Conservation (phyloP, 163 green algal species). For the Scenedesmus sp. region DNA sequence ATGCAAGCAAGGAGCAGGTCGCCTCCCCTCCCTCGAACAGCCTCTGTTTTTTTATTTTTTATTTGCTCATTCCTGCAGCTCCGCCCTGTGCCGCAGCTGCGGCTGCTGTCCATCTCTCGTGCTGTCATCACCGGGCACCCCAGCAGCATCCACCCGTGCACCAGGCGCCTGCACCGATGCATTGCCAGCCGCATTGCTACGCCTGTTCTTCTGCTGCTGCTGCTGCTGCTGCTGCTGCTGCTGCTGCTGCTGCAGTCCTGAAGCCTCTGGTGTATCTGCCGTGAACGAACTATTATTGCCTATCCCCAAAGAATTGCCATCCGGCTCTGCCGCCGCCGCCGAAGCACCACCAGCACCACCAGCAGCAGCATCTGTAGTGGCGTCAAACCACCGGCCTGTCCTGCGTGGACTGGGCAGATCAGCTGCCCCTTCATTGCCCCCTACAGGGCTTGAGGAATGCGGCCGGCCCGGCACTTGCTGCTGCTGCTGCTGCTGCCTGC, state of each 20-base stretch:
- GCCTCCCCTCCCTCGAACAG: no score
- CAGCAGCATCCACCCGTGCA: background rate
- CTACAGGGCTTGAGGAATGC: background rate
- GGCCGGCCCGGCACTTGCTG: background rate
- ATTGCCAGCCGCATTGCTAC: background rate
- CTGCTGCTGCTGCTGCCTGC: background rate
- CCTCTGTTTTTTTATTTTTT: no score
- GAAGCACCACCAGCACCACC: background rate
- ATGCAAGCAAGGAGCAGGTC: no score
- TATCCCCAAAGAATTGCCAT: background rate
- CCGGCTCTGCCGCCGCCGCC: no score
- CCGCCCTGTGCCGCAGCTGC: background rate
- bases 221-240: background rate
- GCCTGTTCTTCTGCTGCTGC: background rate
- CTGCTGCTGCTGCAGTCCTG: background rate
- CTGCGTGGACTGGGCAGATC: background rate
- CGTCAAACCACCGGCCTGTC: background rate
- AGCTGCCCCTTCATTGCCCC: background rate
- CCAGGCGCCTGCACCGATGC: no score
- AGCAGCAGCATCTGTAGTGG: background rate
- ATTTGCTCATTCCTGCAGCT: background rate
- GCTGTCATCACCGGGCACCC: background rate
- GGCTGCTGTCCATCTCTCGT: no score
- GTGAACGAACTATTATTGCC: background rate
- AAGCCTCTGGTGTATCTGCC: no score